Evolutionary conservation across 208 protist species (phyloP).

Genomic region (Novymonas esmeraldas): DNA sequence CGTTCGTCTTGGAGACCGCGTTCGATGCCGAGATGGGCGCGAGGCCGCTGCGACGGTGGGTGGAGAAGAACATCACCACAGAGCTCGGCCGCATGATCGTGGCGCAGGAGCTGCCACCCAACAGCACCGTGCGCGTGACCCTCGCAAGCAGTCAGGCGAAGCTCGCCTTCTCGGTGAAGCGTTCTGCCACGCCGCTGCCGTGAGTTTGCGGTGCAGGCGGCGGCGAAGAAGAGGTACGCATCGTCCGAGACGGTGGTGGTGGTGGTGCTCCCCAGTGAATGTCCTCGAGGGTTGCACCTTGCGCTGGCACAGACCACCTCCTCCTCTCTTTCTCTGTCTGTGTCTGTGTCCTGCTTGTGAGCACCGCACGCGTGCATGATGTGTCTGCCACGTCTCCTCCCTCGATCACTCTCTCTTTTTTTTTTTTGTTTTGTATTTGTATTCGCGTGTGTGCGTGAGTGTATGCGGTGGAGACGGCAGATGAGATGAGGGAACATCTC

Average conservation of each 20-base stretch:
- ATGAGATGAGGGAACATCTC: too few relatives aligned
- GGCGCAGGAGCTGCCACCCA: constrained; percentile 65
- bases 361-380: too few relatives aligned
- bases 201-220: constrained; percentile 10
- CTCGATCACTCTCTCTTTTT: not conserved
- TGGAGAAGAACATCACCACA: constrained; percentile 91
- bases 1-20: constrained; percentile 64
- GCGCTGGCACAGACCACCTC: not conserved
- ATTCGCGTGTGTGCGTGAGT: too few relatives aligned
- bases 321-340: not conserved
- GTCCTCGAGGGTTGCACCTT: too few relatives aligned
- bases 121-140: constrained; percentile 66
- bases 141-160: constrained; percentile 42
- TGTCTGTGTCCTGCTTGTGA: not conserved
- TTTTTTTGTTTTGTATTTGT: not conserved
- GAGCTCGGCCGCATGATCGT: constrained; percentile 90
- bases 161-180: constrained; percentile 72
- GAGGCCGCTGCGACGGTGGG: constrained; percentile 85
- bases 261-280: too few relatives aligned
- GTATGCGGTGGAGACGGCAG: too few relatives aligned
- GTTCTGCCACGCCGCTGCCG: constrained; percentile 5
- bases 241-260: too few relatives aligned
- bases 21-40: constrained; percentile 92
- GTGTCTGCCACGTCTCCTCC: not conserved
- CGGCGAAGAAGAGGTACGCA: too few relatives aligned